Base-by-base conservation (phyloP, 179 eudicot genomes). In the Vitellaria paradoxa region DNA sequence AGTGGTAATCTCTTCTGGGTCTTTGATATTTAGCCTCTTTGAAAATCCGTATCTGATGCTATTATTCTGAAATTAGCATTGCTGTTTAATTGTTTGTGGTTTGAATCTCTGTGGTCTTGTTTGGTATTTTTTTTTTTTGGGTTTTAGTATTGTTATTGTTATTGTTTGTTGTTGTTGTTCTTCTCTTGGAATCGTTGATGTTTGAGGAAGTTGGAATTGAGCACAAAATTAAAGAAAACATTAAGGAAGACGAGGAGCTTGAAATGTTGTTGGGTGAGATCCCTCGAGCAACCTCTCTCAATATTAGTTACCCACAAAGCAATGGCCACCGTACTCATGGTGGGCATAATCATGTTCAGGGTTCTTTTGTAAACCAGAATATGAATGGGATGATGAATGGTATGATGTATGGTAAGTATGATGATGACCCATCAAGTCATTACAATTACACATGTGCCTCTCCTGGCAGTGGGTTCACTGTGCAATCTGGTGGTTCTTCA, bases 241-340 rank as follows among this genome's bases (percentile, higher is more conserved):
- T 79, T 81, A 84, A 84, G 79, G 85, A 80, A 23, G 89, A 79
- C 57, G 85, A 84, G 45, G 89, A 86, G 81, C 64, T 86, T 50
- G 89, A 84, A 52, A 77, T 66, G 84, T 77, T 86, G 62, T 79
- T 86, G 82, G 85, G 78, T 24, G 87, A 86, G 87, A 86, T 86
- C 87, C 87, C 89, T 59, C 83, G 79, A 63, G 89, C 81, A 67
- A 82, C 83, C 37, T 68, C 84, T 55, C 60, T 72, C 17, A 74
- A 75, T 74, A 61, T 56, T n/a, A 81, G 70, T 65, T 83, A 59
- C 45, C 70, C 47, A 30, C 61, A 63, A 7, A 40, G 60, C 55
- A 60, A 81, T 78, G 37, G 37, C 37, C 37, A 30, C 37, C 37
- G 2, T 30, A 30, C 37, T 30, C 1, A 30, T 30, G 37, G 37